These are phyloP conservation scores for Parasitella parasitica DNA, from an alignment of 371 early-diverging fungal species.

Conservation along the genomic window DNA sequence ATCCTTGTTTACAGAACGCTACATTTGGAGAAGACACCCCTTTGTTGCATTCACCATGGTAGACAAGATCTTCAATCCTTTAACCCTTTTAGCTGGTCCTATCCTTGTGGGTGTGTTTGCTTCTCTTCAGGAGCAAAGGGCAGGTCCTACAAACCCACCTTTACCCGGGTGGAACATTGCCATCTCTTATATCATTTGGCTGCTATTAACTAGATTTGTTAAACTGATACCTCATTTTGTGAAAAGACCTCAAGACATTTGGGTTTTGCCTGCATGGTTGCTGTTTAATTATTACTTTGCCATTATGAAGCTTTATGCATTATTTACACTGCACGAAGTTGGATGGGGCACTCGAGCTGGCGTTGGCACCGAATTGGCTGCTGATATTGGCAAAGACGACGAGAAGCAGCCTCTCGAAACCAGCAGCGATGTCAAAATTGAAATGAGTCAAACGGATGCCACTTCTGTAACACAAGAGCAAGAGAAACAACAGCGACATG, in stretches of 20 bases:
- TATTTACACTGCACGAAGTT: constrained; percentile 70
- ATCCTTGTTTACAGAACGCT: constrained; percentile 63
- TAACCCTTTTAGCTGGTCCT: constrained; percentile 73
- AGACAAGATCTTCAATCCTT: constrained; percentile 75
- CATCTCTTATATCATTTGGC: constrained; percentile 65
- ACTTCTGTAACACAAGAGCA: too few species aligned
- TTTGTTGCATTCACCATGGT: constrained; percentile 77
- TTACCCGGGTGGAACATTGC: constrained; percentile 61
- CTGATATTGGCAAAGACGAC: constrained; percentile 33
- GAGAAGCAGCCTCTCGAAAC: constrained; percentile 1
- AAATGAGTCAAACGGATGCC: constrained; percentile 26
- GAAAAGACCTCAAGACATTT: constrained; percentile 64
- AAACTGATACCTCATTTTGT: constrained; percentile 72
- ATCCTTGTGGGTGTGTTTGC: constrained; percentile 53
- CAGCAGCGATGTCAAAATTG: constrained; percentile 25
- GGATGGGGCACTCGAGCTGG: constrained; percentile 78
- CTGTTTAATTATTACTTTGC: constrained; percentile 75
- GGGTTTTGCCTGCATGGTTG: constrained; percentile 66
- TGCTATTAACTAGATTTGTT: constrained; percentile 66
- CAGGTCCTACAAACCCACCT: constrained; percentile 31
- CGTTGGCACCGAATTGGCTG: constrained; percentile 41
- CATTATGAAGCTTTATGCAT: constrained; percentile 69
- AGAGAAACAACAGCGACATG: constrained; percentile 1
- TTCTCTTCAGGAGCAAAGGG: constrained; percentile 27
- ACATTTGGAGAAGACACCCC: constrained; percentile 68